These are phyloP conservation scores for Sarocladium kiliense DNA, from an alignment of 2,329 filamentous ascomycete genomes.

Conservation along the genomic window DNA sequence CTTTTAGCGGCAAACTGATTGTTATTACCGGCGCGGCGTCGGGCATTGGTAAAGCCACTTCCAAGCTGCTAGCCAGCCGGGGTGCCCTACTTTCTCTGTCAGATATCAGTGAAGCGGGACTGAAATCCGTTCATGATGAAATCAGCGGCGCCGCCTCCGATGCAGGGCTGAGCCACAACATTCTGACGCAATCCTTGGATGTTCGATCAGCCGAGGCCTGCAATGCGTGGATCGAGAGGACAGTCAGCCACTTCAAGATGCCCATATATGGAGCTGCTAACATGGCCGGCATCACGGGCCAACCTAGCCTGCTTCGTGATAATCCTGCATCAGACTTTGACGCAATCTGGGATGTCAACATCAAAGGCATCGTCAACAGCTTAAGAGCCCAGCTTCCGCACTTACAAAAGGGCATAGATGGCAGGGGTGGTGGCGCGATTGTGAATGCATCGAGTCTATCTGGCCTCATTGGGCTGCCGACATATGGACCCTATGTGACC, in stretches of 20 bases:
- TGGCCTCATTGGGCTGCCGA: conserved; percentile 29
- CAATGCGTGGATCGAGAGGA: conserved; percentile 26
- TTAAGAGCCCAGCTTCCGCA: conserved; percentile 20
- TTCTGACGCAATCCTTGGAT: conserved; percentile 17
- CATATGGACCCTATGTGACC: conserved; percentile 22
- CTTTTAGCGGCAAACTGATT: conserved; percentile 32
- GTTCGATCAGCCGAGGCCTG: conserved; percentile 25
- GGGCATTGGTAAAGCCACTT: conserved; percentile 44
- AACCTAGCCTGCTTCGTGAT: conserved; percentile 16
- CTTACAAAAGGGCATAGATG: not conserved
- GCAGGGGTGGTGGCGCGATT: conserved; percentile 34
- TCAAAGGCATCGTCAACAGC: conserved; percentile 22
- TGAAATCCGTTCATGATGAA: not conserved
- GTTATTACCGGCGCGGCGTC: conserved; percentile 42
- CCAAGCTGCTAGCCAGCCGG: conserved; percentile 33
- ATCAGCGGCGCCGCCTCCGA: not conserved
- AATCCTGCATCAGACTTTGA: conserved; percentile 15
- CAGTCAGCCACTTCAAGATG: conserved; percentile 23
- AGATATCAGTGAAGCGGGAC: conserved; percentile 27
- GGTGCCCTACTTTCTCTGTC: conserved; percentile 42
- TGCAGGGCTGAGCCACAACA: not conserved
- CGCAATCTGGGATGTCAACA: conserved; percentile 23
- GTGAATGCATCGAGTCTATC: conserved; percentile 40
- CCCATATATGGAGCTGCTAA: conserved; percentile 31
- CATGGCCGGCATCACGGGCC: conserved; percentile 28